Percentiles rank a stretch among this genome's conserved stretches.
Evolutionary conservation across 2,329 filamentous ascomycete species (phyloP).

Genomic region (Elsinoe ampelina): DNA sequence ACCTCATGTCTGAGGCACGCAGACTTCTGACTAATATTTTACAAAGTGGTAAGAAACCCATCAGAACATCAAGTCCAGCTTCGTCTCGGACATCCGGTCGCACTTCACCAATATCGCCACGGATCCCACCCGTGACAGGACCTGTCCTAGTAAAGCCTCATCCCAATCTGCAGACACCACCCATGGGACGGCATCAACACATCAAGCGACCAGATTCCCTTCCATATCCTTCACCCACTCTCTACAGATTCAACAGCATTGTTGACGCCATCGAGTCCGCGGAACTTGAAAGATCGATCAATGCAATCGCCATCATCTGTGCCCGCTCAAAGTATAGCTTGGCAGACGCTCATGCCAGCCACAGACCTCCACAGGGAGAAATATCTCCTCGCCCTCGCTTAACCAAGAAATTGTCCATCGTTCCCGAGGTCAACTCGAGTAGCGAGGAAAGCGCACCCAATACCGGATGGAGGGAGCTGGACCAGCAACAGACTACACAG

Average conservation of each 20-base stretch:
- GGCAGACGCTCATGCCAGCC: constrained; percentile 53
- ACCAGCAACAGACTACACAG: constrained; percentile 5
- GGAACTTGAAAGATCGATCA: constrained; percentile 49
- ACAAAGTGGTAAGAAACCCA: neutral
- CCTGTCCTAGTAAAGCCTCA: constrained; percentile 26
- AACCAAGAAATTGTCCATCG: constrained; percentile 35
- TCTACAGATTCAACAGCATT: constrained; percentile 49
- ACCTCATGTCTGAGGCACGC: constrained; percentile 7
- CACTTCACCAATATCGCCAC: neutral
- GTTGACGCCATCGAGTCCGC: constrained; percentile 45
- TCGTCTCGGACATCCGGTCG: neutral
- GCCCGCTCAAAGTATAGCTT: constrained; percentile 52
- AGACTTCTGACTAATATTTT: neutral
- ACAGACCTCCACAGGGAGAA: constrained; percentile 52
- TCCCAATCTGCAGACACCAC: constrained; percentile 24
- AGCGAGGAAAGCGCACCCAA: constrained; percentile 20
- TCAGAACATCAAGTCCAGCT: neutral
- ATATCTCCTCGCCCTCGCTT: constrained; percentile 32
- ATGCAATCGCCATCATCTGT: constrained; percentile 55
- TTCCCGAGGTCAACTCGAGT: constrained; percentile 40
- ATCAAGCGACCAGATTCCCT: neutral
- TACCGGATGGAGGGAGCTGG: constrained; percentile 4
- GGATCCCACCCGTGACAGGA: neutral
- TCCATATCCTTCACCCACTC: constrained; percentile 36
- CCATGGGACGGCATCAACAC: neutral